phyloP scores from a whole-genome alignment of 176 grass and related monocot genomes.

The Musa beccarii region DNA sequence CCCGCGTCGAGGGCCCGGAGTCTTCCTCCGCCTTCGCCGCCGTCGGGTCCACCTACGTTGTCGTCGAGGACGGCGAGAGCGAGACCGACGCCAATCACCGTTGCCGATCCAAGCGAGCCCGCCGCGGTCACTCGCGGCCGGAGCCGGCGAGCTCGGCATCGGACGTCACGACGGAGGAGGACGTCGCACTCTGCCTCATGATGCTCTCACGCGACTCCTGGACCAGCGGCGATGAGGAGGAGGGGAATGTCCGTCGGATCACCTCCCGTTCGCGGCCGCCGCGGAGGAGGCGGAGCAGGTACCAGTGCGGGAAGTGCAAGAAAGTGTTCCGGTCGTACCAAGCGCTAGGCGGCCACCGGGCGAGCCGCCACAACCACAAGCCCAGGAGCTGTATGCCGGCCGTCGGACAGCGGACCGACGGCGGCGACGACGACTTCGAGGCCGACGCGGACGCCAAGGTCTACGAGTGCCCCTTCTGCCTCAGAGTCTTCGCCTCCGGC shows the following conservation, averaged over 20 bases:
- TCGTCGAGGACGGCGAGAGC: constrained; percentile 48
- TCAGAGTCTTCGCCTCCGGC: constrained; percentile 64
- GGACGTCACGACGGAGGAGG: constrained; percentile 55
- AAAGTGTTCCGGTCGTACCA: constrained; percentile 66
- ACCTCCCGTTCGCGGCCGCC: background rate
- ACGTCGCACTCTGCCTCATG: constrained; percentile 53
- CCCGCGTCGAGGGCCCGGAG: constrained; percentile 29
- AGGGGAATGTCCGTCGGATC: constrained; percentile 1
- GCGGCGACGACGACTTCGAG: constrained; percentile 13
- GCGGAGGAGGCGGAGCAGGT: constrained; percentile 33
- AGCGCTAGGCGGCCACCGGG: constrained; percentile 55
- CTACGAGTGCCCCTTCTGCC: constrained; percentile 83
- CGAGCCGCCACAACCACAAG: constrained; percentile 41
- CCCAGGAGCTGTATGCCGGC: constrained; percentile 22
- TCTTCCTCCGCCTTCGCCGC: constrained; percentile 27
- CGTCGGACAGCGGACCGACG: constrained; percentile 19
- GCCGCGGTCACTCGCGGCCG: background rate
- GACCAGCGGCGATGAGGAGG: constrained; percentile 22
- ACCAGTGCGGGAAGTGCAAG: constrained; percentile 59
- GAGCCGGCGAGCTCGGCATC: constrained; percentile 67
- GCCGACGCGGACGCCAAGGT: constrained; percentile 21
- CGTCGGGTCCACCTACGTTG: background rate
- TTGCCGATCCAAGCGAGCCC: constrained; percentile 32
- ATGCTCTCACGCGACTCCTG: constrained; percentile 71
- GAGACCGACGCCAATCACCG: constrained; percentile 34